Percentiles rank a stretch among this genome's conserved stretches.
phyloP scores from a whole-genome alignment of 2,329 filamentous ascomycete genomes.

The Exserohilum turcica region DNA sequence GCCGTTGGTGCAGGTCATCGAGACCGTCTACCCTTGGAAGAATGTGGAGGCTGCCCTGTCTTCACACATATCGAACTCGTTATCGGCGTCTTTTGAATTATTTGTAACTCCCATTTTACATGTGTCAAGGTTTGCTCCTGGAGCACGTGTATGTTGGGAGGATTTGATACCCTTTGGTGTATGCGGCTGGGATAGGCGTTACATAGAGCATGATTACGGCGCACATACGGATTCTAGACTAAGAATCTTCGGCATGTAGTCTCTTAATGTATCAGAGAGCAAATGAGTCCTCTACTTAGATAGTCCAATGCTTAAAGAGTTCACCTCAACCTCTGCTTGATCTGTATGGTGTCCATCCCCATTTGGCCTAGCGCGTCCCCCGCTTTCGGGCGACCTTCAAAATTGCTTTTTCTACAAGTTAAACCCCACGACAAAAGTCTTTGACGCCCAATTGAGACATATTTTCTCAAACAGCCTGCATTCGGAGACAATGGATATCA shows the following conservation, averaged over 20 bases:
- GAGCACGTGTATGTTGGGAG: neutral
- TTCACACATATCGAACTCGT: neutral
- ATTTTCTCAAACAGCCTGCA: neutral
- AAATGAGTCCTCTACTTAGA: neutral
- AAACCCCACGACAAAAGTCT: neutral
- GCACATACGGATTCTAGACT: neutral
- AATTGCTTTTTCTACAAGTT: neutral
- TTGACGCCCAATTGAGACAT: neutral
- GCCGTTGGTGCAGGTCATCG: neutral
- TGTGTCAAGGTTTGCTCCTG: neutral
- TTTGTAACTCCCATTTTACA: neutral
- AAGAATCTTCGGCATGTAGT: neutral
- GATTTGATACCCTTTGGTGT: neutral
- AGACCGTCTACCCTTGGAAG: neutral
- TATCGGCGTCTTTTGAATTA: neutral
- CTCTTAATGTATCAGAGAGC: neutral
- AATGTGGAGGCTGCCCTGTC: neutral
- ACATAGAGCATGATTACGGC: neutral
- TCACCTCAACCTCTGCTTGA: neutral
- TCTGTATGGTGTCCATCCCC: neutral
- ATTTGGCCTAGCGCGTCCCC: conserved; percentile 3
- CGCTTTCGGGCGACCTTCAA: conserved; percentile 4
- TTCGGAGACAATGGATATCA: conserved; percentile 42
- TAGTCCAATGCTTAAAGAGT: too few relatives aligned
- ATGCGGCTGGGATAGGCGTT: neutral